A percentile compares a stretch with the other conserved stretches of the same genome.
Conservation (phyloP, 2,329 filamentous ascomycete species). For the Beauveria varroae region DNA sequence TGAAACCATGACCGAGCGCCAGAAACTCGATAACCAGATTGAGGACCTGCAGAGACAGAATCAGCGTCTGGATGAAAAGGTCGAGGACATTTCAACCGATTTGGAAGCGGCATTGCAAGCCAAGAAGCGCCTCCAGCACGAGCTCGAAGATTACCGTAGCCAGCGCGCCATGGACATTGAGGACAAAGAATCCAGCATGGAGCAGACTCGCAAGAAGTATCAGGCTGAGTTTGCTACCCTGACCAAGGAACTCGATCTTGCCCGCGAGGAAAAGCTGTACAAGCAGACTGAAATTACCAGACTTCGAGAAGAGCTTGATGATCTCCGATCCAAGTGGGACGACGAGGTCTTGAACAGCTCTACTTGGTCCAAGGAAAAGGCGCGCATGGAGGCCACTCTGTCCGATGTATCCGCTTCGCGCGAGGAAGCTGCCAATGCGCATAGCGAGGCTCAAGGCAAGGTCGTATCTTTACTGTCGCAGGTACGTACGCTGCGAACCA, state of each 20-base stretch:
- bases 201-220: conserved; percentile 96
- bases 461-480: conserved; percentile 86
- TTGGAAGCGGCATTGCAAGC: conserved; percentile 77
- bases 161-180: conserved; percentile 94
- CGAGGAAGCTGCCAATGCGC: conserved; percentile 85
- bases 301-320: conserved; percentile 91
- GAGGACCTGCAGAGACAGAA: conserved; percentile 88
- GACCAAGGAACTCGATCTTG: conserved; percentile 86
- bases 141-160: conserved; percentile 93
- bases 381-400: conserved; percentile 80
- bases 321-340: conserved; percentile 93
- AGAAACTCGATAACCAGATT: conserved; percentile 78
- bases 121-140: conserved; percentile 91
- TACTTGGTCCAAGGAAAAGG: conserved; percentile 97
- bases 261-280: conserved; percentile 80
- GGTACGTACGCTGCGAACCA: conserved; percentile 73
- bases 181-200: conserved; percentile 91
- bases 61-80: conserved; percentile 80
- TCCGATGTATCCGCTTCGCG: conserved; percentile 84
- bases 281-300: conserved; percentile 81
- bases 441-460: conserved; percentile 92
- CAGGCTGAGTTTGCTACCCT: conserved; percentile 85
- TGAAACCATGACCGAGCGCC: conserved; percentile 82
- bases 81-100: conserved; percentile 88
- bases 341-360: conserved; percentile 96